Base-by-base conservation (phyloP, 2,329 filamentous ascomycete genomes). In the Ophiostoma fasciatum region DNA sequence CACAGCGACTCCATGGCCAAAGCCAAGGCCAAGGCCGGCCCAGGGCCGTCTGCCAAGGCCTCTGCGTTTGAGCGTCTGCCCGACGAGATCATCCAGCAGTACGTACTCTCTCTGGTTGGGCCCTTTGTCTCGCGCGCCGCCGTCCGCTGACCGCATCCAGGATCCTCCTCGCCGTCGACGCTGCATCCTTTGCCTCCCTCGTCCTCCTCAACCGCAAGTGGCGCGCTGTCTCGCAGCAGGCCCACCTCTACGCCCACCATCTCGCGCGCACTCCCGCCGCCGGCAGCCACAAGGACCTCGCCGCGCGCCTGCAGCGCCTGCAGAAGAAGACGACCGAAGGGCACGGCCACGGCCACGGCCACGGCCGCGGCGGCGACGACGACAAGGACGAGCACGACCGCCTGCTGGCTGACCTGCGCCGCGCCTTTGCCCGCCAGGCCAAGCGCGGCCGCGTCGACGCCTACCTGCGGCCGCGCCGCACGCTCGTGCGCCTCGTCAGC, bases 361-460 rank as follows among this genome's bases (percentile, higher is more conserved):
- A 20, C 49, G 51, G n/a, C 45, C 58, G 18, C 6, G 12, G 19
- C 19, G 44, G 51, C 28, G 52, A 58, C 26, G 53, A 49, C 26
- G 44, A 51, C 28, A 51, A 58, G 28, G 54, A 50, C 36, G 59
- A 64, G 33, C 59, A 65, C 22, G 63, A 71, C 38, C 17, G 13
- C 14, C 28, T 38, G 20, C 61, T 88, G 5, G 63, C 68, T 30
- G 57, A 55, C 15, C 60, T 88, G 22, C 78, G 81, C 38, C 64
- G 63, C 15, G 61, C 71, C 19, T 87, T 90, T 49, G 66, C 72
- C 8, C 65, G 65, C 33, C 76, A 87, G 51, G 70, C 79, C 45
- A 82, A 83, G 55, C 71, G 80, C 39, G 83, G 82, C 56, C 63
- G 84, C 33, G 88, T 87, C 52, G 74, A 82, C 46, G 73, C 77